Evolutionary conservation across 805 yeast species (phyloP), one percentile per base, ranked within the genome.

Genomic region (Saccharomyces jurei): DNA sequence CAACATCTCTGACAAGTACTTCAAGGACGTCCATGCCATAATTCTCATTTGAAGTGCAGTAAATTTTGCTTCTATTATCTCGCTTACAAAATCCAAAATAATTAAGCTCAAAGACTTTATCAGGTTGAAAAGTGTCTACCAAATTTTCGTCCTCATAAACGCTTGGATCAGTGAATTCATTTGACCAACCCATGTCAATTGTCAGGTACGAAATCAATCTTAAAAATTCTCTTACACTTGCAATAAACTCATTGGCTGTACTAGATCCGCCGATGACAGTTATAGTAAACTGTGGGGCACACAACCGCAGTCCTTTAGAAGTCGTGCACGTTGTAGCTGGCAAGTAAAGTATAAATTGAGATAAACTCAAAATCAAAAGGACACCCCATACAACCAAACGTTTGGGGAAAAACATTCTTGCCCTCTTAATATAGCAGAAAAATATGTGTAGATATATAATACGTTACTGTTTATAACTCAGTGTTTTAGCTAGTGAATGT

Each of bases 81-180:
- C 56, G 54, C 49, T 68, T 68, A 54, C 72, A 68, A 53, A 57
- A 67, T 2, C 72, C 70, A 29, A 62, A 58, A 51, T 57, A 56
- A 52, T 68, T 68, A 1, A 66, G 63, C 17, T 58, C 57, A 49
- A 58, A 68, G 0, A 47, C 44, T 28, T 62, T 63, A 9, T 56
- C 56, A 4, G 61, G 41, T 26, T 63, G 53, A 27, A 66, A 64
- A 0, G 67, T 62, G 41, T 65, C 60, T 4, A 66, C 62, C 47
- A 68, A 52, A 41, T 68, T 61, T n/a, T 63, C 61, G 26, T 66
- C 66, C 30, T 61, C 57, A 54, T 68, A 65, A 2, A 62, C 55
- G 4, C 51, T 55, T 44, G 60, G 48, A 30, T 56, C 53, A 4
- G 55, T 46, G 22, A 58, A 27, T 4, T 51, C 58, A 30, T 55